phyloP scores from a whole-genome alignment of 768 basidiomycete genomes.

The Chalciporus chontae region DNA sequence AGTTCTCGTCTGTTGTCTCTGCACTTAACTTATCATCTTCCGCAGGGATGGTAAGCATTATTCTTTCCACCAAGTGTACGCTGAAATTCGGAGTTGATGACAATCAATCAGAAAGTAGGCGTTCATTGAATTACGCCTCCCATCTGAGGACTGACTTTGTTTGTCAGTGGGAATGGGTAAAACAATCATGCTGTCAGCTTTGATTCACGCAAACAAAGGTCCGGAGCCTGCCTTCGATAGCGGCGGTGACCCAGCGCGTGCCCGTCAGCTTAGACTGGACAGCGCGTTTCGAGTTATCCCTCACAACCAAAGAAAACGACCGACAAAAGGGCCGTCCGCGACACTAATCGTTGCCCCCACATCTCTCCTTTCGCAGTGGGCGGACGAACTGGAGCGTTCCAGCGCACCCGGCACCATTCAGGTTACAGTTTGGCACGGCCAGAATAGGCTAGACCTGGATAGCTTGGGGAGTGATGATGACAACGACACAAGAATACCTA shows the following conservation, averaged over 20 bases:
- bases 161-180: conserved; percentile 90
- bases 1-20: conserved; percentile 27
- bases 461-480: conserved; percentile 54
- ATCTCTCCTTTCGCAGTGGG: conserved; percentile 89
- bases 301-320: conserved; percentile 28
- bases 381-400: conserved; percentile 85
- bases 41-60: conserved; percentile 34
- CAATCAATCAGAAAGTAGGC: conserved; percentile 46
- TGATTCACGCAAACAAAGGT: conserved; percentile 75
- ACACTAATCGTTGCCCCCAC: conserved; percentile 93
- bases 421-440: conserved; percentile 83
- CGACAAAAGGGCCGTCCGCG: conserved; percentile 43
- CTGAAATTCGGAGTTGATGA: conserved; percentile 8
- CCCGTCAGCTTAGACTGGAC: conserved; percentile 60
- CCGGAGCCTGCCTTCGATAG: conserved; percentile 37
- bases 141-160: conserved; percentile 3
- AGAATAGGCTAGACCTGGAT: conserved; percentile 75
- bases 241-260: conserved; percentile 33
- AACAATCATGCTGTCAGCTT: conserved; percentile 88
- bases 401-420: conserved; percentile 66
- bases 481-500: conserved; percentile 50
- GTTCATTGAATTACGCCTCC: conserved; percentile 2
- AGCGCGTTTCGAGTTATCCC: conserved; percentile 53
- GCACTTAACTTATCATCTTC: conserved; percentile 7
- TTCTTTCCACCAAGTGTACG: background rate